phyloP scores from a whole-genome alignment of 805 yeast genomes.

The Myxozyma melibiosi region DNA sequence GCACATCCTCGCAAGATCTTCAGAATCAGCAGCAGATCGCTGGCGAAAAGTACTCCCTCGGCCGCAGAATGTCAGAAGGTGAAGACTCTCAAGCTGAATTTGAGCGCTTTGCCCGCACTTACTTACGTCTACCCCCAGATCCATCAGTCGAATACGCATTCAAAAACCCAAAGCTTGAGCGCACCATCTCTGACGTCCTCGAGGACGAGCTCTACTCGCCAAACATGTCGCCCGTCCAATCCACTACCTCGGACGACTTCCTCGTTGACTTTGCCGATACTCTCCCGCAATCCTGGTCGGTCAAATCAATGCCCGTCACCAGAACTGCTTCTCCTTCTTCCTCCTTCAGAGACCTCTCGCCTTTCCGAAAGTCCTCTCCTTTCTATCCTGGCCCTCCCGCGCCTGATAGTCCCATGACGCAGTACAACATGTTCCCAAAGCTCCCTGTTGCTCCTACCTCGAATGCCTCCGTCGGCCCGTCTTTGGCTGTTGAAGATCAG shows the following conservation, averaged over 20 bases:
- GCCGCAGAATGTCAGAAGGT: conserved; percentile 33
- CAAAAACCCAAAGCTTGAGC: conserved; percentile 50
- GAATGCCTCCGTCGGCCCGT: neutral
- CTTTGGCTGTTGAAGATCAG: neutral
- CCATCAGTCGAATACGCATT: conserved; percentile 35
- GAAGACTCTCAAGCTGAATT: conserved; percentile 1
- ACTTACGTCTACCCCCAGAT: conserved; percentile 23
- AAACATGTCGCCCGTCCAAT: conserved; percentile 31
- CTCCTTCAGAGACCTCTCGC: conserved; percentile 27
- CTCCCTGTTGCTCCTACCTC: conserved; percentile 5
- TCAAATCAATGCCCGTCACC: conserved; percentile 29
- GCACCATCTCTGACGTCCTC: conserved; percentile 59
- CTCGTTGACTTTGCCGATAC: conserved; percentile 21
- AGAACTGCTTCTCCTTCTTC: conserved; percentile 27
- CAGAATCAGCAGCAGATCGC: neutral
- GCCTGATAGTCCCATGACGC: conserved; percentile 18
- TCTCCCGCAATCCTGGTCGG: conserved; percentile 12
- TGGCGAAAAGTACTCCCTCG: conserved; percentile 14
- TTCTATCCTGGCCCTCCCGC: conserved; percentile 31
- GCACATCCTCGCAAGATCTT: neutral
- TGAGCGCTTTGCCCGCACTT: conserved; percentile 4
- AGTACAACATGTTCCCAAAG: conserved; percentile 14
- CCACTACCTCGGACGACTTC: conserved; percentile 29
- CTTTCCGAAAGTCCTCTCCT: conserved; percentile 35
- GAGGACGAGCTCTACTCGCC: conserved; percentile 57